These are phyloP conservation scores for Nemania diffusa DNA, from an alignment of 2,329 filamentous ascomycete genomes.

Conservation along the genomic window DNA sequence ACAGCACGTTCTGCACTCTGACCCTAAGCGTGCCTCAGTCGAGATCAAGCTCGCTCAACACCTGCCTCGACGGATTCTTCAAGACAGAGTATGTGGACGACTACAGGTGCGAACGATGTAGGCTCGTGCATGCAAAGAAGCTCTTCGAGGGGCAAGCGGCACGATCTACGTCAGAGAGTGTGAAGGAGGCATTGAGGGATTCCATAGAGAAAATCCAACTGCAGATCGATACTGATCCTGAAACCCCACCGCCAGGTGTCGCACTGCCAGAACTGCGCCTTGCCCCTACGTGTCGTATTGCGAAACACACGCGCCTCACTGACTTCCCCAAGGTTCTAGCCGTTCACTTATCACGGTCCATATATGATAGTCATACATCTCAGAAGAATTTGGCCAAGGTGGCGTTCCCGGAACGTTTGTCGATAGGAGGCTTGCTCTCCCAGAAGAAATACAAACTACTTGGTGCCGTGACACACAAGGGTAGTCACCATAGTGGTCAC, in stretches of 20 bases:
- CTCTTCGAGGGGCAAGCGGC: constrained; percentile 69
- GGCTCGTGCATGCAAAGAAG: constrained; percentile 81
- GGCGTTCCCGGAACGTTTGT: constrained; percentile 85
- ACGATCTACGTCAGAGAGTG: constrained; percentile 63
- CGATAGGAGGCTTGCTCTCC: constrained; percentile 81
- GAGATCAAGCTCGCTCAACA: constrained; percentile 80
- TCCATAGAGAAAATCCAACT: constrained; percentile 73
- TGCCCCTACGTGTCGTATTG: constrained; percentile 85
- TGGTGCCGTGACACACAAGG: constrained; percentile 91
- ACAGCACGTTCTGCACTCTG: constrained; percentile 89
- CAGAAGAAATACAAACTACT: constrained; percentile 85
- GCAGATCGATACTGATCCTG: constrained; percentile 83
- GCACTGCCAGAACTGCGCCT: constrained; percentile 77
- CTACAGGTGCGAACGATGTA: constrained; percentile 94
- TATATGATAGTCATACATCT: constrained; percentile 84
- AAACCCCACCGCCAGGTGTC: constrained; percentile 77
- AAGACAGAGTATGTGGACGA: constrained; percentile 97
- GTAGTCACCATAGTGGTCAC: constrained; percentile 94
- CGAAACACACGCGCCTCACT: constrained; percentile 87
- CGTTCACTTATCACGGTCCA: constrained; percentile 91
- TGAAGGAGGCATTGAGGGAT: constrained; percentile 61
- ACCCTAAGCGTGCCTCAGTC: constrained; percentile 91
- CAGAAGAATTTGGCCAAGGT: constrained; percentile 97
- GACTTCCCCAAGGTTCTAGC: constrained; percentile 89
- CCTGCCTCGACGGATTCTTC: constrained; percentile 92